Evolutionary conservation across 208 protist species (phyloP).

Genomic region (Acanthamoeba healyi): DNA sequence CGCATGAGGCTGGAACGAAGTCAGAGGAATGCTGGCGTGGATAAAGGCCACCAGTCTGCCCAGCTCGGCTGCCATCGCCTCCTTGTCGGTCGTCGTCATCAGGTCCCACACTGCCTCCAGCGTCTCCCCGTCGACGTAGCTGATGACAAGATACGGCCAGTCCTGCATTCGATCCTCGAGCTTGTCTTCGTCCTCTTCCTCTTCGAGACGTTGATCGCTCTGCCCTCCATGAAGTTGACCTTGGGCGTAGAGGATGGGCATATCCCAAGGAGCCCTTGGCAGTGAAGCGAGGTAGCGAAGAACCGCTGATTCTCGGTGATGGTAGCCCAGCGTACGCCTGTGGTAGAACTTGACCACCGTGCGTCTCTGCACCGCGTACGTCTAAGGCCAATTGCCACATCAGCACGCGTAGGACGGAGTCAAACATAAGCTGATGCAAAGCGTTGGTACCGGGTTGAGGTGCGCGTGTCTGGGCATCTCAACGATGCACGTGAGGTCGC

Average conservation of each 20-base stretch:
- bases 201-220: slow-evolving; percentile 5
- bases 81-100: not conserved
- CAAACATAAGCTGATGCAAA: no score
- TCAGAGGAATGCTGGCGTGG: not conserved
- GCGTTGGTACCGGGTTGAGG: slow-evolving; percentile 10
- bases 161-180: not conserved
- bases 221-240: not conserved
- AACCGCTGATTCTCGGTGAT: not conserved
- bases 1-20: not conserved
- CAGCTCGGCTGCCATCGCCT: not conserved
- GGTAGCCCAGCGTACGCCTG: not conserved
- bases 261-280: not conserved
- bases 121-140: not conserved
- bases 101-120: not conserved
- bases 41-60: not conserved
- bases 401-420: no score
- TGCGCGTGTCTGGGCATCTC: not conserved
- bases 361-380: not conserved
- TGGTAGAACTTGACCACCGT: slow-evolving; percentile 17
- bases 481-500: not conserved
- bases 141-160: slow-evolving; percentile 1
- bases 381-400: not conserved
- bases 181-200: not conserved
- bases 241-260: not conserved
- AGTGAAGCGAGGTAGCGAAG: not conserved